Percentiles rank a stretch among this genome's conserved stretches.
These are phyloP conservation scores for Globisporangium apiculatum DNA, from an alignment of 352 stramenopile species.

Conservation along the genomic window DNA sequence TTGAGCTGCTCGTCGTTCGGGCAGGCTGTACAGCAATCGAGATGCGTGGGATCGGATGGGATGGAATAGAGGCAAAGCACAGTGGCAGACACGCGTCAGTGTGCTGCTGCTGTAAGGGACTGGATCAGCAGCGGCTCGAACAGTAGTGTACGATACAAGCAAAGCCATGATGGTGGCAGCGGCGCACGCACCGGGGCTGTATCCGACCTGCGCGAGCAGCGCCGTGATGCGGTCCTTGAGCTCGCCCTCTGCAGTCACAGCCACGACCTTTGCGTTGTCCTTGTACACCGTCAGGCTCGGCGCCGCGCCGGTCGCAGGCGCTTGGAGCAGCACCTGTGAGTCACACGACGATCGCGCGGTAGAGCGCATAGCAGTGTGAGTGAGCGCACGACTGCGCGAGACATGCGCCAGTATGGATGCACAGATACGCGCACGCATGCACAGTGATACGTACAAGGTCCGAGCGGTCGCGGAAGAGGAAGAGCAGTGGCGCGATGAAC, in stretches of 20 bases:
- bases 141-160: too few species aligned
- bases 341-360: background rate
- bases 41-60: too few species aligned
- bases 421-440: background rate
- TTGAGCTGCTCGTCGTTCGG: conserved; percentile 34
- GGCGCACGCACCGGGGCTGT: conserved; percentile 35
- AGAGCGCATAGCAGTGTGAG: conserved; percentile 2
- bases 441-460: conserved; percentile 35
- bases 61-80: background rate
- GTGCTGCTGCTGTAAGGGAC: too few species aligned
- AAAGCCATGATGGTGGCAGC: too few species aligned
- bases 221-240: conserved; percentile 42
- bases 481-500: conserved; percentile 40
- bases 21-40: conserved; percentile 23
- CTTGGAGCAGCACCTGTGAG: conserved; percentile 33
- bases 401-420: background rate
- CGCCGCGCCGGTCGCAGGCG: conserved; percentile 21
- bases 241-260: conserved; percentile 30
- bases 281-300: conserved; percentile 51
- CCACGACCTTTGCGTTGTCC: conserved; percentile 24
- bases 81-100: background rate
- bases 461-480: conserved; percentile 55
- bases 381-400: background rate
- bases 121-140: too few species aligned
- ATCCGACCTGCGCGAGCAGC: conserved; percentile 48